phyloP scores from a whole-genome alignment of 1,284 basidiomycete genomes.

The Inonotus obliquus region DNA sequence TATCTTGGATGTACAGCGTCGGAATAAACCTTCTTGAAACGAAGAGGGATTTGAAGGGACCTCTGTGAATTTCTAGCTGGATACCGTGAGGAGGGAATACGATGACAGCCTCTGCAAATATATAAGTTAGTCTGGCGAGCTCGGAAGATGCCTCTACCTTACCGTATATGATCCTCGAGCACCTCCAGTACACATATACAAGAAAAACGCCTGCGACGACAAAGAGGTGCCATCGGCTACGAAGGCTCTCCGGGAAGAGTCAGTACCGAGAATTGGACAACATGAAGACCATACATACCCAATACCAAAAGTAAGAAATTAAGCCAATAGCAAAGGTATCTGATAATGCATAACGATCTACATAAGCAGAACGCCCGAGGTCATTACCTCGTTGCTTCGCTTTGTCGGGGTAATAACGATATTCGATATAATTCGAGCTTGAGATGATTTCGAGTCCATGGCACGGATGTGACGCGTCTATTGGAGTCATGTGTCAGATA shows the following conservation, averaged over 20 bases:
- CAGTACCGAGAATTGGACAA: neutral
- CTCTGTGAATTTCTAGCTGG: conserved; percentile 65
- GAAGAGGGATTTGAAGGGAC: conserved; percentile 41
- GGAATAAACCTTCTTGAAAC: conserved; percentile 58
- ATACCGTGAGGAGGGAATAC: conserved; percentile 62
- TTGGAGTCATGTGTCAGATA: neutral
- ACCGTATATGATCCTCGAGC: conserved; percentile 12
- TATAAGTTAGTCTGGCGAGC: neutral
- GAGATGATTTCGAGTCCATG: conserved; percentile 6
- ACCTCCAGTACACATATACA: conserved; percentile 16
- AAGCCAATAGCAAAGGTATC: conserved; percentile 3
- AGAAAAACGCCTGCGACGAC: neutral
- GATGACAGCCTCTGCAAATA: conserved; percentile 58
- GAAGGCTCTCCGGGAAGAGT: neutral
- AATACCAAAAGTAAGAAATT: neutral
- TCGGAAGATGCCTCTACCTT: neutral
- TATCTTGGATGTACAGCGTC: conserved; percentile 45
- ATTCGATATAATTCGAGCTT: conserved; percentile 4
- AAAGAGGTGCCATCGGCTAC: neutral
- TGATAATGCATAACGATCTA: neutral
- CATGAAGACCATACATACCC: neutral
- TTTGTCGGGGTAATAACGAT: conserved; percentile 9
- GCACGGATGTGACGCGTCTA: neutral
- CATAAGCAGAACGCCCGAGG: neutral
- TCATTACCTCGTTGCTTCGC: neutral